A percentile compares a stretch with the other conserved stretches of the same genome.
Conservation (phyloP, 495 filamentous ascomycete species). For the Cercophora samala region DNA sequence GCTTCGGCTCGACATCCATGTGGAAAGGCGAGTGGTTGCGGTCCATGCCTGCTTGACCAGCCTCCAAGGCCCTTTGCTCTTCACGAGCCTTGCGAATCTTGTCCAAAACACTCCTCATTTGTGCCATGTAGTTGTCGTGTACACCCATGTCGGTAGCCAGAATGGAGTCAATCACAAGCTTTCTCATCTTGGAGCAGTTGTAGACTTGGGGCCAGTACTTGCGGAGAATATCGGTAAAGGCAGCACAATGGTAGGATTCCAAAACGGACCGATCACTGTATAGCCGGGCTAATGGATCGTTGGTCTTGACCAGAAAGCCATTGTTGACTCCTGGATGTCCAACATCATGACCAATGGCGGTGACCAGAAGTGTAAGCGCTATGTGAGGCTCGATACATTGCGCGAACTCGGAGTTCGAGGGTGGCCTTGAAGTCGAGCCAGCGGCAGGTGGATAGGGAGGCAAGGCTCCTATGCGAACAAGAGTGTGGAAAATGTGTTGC, state of each 20-base stretch:
- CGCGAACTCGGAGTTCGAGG: conserved; percentile 54
- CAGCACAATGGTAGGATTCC: conserved; percentile 96
- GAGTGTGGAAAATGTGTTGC: conserved; percentile 88
- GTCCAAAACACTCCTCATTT: conserved; percentile 60
- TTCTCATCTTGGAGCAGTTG: conserved; percentile 68
- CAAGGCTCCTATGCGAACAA: conserved; percentile 76
- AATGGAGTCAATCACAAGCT: conserved; percentile 91
- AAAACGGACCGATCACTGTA: conserved; percentile 98
- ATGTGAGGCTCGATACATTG: conserved; percentile 77
- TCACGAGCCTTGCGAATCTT: conserved; percentile 59
- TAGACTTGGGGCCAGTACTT: conserved; percentile 87
- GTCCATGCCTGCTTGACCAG: too few relatives aligned
- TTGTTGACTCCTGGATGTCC: conserved; percentile 98
- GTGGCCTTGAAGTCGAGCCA: conserved; percentile 34
- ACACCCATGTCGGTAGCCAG: conserved; percentile 95
- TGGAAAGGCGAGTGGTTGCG: conserved; percentile 54
- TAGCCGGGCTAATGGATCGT: conserved; percentile 91
- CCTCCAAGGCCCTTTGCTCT: conserved; percentile 64
- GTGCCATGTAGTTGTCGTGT: conserved; percentile 91
- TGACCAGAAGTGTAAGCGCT: conserved; percentile 82
- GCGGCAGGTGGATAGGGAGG: conserved; percentile 56
- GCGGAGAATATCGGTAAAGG: conserved; percentile 92
- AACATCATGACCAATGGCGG: conserved; percentile 95
- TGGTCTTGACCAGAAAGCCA: conserved; percentile 86
- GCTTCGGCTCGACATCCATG: conserved; percentile 57